phyloP scores from a whole-genome alignment of 305 asterid genomes.

The Solanum chacoense region DNA sequence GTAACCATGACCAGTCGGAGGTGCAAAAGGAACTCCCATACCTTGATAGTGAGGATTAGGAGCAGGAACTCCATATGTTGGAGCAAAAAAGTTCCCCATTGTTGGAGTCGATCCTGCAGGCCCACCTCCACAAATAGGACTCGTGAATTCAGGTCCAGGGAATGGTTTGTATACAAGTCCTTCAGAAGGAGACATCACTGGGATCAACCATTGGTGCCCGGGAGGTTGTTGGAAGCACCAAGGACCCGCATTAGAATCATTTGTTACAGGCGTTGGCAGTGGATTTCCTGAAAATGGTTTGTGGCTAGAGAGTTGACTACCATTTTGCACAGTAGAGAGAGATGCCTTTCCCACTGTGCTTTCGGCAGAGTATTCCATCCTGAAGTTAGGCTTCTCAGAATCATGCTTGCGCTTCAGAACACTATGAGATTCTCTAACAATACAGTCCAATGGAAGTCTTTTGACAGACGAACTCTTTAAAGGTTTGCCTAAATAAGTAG shows the following conservation, averaged over 20 bases:
- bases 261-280: constrained; percentile 16
- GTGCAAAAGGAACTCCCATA: constrained; percentile 20
- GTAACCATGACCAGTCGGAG: constrained; percentile 32
- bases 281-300: constrained; percentile 16
- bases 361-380: constrained; percentile 61
- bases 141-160: constrained; percentile 39
- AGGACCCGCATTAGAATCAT: constrained; percentile 21
- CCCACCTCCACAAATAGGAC: constrained; percentile 30
- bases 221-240: constrained; percentile 42
- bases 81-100: constrained; percentile 33
- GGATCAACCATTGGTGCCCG: constrained; percentile 78
- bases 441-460: constrained; percentile 33
- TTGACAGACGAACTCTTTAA: constrained; percentile 24
- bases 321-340: constrained; percentile 32
- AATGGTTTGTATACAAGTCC: constrained; percentile 84
- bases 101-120: constrained; percentile 26
- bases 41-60: constrained; percentile 36
- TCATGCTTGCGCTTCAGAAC: constrained; percentile 27
- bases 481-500: constrained; percentile 30
- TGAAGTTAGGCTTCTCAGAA: constrained; percentile 24
- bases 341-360: constrained; percentile 36
- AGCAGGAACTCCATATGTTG: constrained; percentile 40
- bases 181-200: constrained; percentile 88
- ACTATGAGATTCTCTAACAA: constrained; percentile 22
- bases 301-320: constrained; percentile 18